These are phyloP conservation scores for Chlorella variabilis DNA, from an alignment of 163 green algal genomes.

Conservation along the genomic window DNA sequence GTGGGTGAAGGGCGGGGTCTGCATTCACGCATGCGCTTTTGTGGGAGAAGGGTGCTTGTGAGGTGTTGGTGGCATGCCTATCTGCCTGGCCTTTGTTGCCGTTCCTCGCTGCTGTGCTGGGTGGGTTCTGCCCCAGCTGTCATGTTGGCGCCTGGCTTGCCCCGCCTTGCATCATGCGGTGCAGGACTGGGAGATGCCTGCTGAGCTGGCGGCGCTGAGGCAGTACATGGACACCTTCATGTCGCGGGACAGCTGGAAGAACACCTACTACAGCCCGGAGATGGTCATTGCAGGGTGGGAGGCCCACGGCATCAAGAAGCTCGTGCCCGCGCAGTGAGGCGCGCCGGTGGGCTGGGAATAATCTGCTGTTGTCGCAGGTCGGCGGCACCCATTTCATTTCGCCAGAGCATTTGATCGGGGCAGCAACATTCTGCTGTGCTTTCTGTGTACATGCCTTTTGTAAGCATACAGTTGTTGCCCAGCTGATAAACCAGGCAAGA, in stretches of 20 bases:
- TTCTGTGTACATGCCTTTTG: no score
- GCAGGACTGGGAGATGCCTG: conserved; percentile 55
- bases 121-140: no score
- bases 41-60: not conserved
- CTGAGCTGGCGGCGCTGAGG: conserved; percentile 39
- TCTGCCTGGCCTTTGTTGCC: no score
- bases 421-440: no score
- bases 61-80: not conserved
- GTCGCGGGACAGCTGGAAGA: conserved; percentile 59
- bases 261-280: conserved; percentile 58
- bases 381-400: no score
- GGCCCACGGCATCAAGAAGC: conserved; percentile 27
- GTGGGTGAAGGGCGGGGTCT: not conserved
- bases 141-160: no score
- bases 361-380: no score
- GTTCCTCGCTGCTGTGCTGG: no score
- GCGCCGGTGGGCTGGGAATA: not conserved
- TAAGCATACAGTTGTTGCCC: no score
- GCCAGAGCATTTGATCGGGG: no score
- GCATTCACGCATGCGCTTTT: not conserved
- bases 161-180: not conserved
- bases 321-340: not conserved
- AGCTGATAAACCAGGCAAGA: no score
- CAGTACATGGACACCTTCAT: conserved; percentile 52
- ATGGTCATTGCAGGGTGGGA: conserved; percentile 53